Percentiles rank a stretch among this genome's conserved stretches.
Conservation (phyloP, 176 grass and related monocot genomes). For the Lolium perenne region DNA sequence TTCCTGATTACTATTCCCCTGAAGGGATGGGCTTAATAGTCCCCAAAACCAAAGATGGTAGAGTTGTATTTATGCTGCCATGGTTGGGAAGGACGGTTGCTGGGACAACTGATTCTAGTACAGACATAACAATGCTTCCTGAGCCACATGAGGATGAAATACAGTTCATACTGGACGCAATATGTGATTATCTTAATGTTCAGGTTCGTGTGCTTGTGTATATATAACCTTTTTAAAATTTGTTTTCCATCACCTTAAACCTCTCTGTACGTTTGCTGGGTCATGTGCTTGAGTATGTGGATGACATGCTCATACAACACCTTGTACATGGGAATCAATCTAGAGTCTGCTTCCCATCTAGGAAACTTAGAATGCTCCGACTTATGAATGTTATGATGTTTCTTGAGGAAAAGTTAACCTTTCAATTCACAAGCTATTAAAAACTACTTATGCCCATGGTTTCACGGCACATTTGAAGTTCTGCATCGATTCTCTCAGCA, state of each 20-base stretch:
- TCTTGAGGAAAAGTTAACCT: background rate
- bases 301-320: background rate
- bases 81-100: constrained; percentile 92
- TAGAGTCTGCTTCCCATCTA: background rate
- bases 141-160: constrained; percentile 99
- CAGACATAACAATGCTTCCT: constrained; percentile 87
- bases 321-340: background rate
- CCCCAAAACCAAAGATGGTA: constrained; percentile 98
- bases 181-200: constrained; percentile 93
- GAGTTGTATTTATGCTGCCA: constrained; percentile 95
- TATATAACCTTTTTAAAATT: background rate
- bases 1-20: constrained; percentile 97
- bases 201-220: constrained; percentile 61
- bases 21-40: constrained; percentile 95
- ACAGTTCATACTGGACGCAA: constrained; percentile 94
- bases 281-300: constrained; percentile 5
- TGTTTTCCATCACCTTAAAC: background rate
- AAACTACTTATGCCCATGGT: background rate
- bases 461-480: background rate
- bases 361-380: background rate
- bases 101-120: constrained; percentile 85
- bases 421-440: background rate
- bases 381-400: background rate
- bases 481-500: background rate
- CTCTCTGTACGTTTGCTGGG: background rate